Conservation (phyloP, 768 basidiomycete genomes). For the Termitomyces sp. region DNA sequence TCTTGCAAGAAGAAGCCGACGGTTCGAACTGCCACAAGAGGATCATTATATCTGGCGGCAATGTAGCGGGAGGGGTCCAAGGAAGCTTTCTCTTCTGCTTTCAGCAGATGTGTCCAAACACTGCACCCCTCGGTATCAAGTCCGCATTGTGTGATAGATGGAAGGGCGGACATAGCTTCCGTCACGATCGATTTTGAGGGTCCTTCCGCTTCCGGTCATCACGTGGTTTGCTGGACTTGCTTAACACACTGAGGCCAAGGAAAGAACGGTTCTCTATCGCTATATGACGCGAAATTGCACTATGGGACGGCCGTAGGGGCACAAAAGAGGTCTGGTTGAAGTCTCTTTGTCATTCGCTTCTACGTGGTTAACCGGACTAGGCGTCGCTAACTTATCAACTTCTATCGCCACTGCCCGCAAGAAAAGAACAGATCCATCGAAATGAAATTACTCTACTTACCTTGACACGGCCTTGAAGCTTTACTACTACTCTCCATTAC, state of each 20-base stretch:
- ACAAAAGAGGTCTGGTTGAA: slow-evolving; percentile 20
- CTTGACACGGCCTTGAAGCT: slow-evolving; percentile 57
- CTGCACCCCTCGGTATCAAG: too few species aligned
- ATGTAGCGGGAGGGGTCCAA: too few species aligned
- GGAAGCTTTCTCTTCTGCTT: too few species aligned
- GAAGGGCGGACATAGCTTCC: background rate
- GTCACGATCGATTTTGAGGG: too few species aligned
- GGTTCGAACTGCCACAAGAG: background rate
- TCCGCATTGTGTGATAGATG: background rate
- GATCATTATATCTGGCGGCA: too few species aligned
- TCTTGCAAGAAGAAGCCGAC: slow-evolving; percentile 8
- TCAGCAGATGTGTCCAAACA: too few species aligned
- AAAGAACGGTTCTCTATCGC: too few species aligned
- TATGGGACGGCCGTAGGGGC: too few species aligned
- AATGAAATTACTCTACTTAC: slow-evolving; percentile 39
- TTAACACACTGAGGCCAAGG: too few species aligned
- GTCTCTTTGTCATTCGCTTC: too few species aligned
- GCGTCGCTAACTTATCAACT: slow-evolving; percentile 22
- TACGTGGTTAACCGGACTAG: background rate
- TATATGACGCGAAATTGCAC: background rate
- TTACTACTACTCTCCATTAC: slow-evolving; percentile 47
- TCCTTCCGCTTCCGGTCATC: too few species aligned
- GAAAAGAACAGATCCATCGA: slow-evolving; percentile 55
- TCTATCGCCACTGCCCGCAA: slow-evolving; percentile 38
- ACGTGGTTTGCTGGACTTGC: too few species aligned